Conservation (phyloP, 129 eudicot species). For the Tanacetum coccineum region DNA sequence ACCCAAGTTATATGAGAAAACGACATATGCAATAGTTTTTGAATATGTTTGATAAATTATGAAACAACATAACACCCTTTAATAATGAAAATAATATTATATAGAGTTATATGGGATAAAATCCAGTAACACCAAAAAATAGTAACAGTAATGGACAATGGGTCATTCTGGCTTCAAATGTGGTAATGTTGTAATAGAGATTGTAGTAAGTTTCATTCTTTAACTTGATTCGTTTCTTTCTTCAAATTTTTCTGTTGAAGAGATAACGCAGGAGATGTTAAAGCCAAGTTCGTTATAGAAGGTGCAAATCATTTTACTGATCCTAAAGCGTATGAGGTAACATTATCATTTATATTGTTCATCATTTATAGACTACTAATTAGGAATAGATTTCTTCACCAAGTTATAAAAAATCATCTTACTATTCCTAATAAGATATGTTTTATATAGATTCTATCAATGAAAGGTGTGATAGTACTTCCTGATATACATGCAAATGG, state of each 20-base stretch:
- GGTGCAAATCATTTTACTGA: conserved; percentile 87
- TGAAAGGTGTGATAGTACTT: conserved; percentile 71
- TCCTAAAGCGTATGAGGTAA: conserved; percentile 87
- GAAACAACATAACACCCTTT: too few relatives aligned
- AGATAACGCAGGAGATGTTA: conserved; percentile 63
- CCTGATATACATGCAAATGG: conserved; percentile 85
- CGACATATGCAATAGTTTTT: too few relatives aligned
- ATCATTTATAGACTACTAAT: neutral
- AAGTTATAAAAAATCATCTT: neutral
- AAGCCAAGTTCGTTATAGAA: conserved; percentile 69
- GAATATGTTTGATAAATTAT: too few relatives aligned
- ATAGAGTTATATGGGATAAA: too few relatives aligned
- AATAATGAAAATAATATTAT: too few relatives aligned
- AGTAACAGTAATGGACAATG: too few relatives aligned
- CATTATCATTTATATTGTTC: neutral
- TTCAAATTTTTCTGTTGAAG: conserved; percentile 31
- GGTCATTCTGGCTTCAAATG: neutral
- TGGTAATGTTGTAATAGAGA: neutral
- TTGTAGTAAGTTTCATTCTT: conserved; percentile 5
- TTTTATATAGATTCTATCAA: conserved; percentile 52
- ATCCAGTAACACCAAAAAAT: too few relatives aligned
- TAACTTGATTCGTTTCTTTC: neutral
- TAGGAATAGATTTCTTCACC: neutral
- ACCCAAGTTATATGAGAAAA: too few relatives aligned
- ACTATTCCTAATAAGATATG: neutral